Conservation (phyloP, 192 early-diverging fungal species). For the Backusella mclennaniae region DNA sequence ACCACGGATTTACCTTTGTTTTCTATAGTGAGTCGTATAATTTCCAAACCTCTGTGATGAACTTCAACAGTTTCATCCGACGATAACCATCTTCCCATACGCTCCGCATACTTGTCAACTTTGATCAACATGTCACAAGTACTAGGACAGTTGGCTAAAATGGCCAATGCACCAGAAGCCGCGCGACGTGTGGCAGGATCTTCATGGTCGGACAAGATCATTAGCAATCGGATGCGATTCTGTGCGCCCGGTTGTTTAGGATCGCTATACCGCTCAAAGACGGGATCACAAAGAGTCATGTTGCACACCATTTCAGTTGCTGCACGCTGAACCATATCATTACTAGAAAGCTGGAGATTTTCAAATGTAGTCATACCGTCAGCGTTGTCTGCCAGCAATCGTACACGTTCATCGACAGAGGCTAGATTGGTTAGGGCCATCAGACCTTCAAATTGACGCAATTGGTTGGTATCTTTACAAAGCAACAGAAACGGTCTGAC, state of each 20-base stretch:
- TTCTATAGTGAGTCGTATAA: constrained; percentile 63
- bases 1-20: constrained; percentile 45
- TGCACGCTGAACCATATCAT: constrained; percentile 77
- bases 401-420: constrained; percentile 67
- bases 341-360: constrained; percentile 75
- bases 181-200: constrained; percentile 82
- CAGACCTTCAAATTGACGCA: constrained; percentile 86
- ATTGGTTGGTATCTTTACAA: constrained; percentile 50
- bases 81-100: constrained; percentile 51
- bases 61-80: constrained; percentile 58
- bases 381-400: constrained; percentile 54
- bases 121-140: constrained; percentile 57
- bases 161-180: constrained; percentile 82
- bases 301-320: constrained; percentile 93
- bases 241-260: constrained; percentile 39
- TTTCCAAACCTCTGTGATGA: constrained; percentile 69
- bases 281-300: constrained; percentile 79
- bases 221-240: constrained; percentile 70
- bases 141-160: constrained; percentile 59
- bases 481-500: constrained; percentile 70
- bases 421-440: constrained; percentile 94
- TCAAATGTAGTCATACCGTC: constrained; percentile 74
- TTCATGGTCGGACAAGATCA: constrained; percentile 87
- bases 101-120: constrained; percentile 54
- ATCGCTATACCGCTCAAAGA: constrained; percentile 77